Evolutionary conservation across 345 rosid species (phyloP).

Genomic region (Raphanus raphanistrum): DNA sequence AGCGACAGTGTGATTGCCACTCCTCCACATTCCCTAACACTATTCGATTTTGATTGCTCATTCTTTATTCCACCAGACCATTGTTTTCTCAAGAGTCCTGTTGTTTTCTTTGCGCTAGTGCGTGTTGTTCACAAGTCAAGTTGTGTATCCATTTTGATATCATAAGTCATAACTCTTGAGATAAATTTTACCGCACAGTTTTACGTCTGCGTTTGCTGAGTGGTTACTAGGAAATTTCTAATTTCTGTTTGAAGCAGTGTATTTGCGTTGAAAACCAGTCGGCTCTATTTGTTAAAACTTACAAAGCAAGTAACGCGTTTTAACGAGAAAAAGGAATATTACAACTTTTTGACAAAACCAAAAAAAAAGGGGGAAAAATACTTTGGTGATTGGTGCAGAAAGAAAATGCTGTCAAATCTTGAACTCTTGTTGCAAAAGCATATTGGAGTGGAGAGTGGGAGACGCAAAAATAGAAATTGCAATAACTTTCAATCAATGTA

Average conservation of each 20-base stretch:
- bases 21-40: not conserved
- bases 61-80: slow-evolving; percentile 8
- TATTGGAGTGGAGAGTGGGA: slow-evolving; percentile 25
- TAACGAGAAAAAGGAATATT: not conserved
- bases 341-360: not conserved
- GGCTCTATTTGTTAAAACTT: not conserved
- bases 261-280: not conserved
- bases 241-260: not conserved
- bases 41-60: slow-evolving; percentile 18
- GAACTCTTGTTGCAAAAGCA: slow-evolving; percentile 15
- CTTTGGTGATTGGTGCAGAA: not conserved
- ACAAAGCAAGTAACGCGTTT: slow-evolving; percentile 9
- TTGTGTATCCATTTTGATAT: not conserved
- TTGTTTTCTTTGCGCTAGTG: slow-evolving; percentile 1
- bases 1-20: slow-evolving; percentile 11
- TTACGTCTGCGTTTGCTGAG: not conserved
- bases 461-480: slow-evolving; percentile 14
- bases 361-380: not conserved
- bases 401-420: slow-evolving; percentile 10
- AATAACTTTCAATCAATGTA: slow-evolving; percentile 15
- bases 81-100: not conserved
- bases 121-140: not conserved
- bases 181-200: not conserved
- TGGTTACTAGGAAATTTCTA: not conserved
- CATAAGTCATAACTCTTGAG: not conserved